Evolutionary conservation across 1,139 yeast genomes (phyloP).

Genomic region (Meyerozyma athensensis): DNA sequence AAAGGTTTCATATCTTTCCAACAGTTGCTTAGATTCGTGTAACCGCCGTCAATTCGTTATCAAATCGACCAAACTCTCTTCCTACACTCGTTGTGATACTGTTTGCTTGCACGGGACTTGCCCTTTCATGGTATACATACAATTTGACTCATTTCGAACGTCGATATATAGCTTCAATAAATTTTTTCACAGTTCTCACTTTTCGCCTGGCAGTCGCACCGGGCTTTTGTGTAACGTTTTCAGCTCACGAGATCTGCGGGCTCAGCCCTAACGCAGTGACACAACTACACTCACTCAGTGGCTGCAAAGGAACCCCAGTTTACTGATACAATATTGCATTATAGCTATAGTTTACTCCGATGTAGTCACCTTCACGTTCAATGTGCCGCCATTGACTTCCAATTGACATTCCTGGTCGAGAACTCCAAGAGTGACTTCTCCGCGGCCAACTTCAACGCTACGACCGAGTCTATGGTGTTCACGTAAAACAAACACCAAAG

Average conservation of each 20-base stretch:
- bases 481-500: slow-evolving; percentile 53
- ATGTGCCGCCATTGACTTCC: slow-evolving; percentile 25
- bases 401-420: slow-evolving; percentile 27
- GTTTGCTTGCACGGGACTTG: no score
- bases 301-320: slow-evolving; percentile 2
- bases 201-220: slow-evolving; percentile 12
- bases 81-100: no score
- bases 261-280: slow-evolving; percentile 6
- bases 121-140: slow-evolving; percentile 17
- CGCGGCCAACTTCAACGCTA: slow-evolving; percentile 59
- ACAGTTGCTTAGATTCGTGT: no score
- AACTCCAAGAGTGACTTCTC: slow-evolving; percentile 39
- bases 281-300: slow-evolving; percentile 4
- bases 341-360: no score
- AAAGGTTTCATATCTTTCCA: no score
- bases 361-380: slow-evolving; percentile 24
- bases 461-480: slow-evolving; percentile 76
- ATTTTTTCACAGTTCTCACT: slow-evolving; percentile 13
- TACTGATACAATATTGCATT: slow-evolving; percentile 3
- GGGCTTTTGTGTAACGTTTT: slow-evolving; percentile 15
- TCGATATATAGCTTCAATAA: slow-evolving; percentile 4
- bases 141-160: slow-evolving; percentile 16
- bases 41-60: no score
- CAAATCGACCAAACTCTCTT: no score
- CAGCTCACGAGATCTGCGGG: slow-evolving; percentile 9